A percentile compares a stretch with the other conserved stretches of the same genome.
Conservation (phyloP, 1,284 basidiomycete species). For the Amylostereum chailletii region DNA sequence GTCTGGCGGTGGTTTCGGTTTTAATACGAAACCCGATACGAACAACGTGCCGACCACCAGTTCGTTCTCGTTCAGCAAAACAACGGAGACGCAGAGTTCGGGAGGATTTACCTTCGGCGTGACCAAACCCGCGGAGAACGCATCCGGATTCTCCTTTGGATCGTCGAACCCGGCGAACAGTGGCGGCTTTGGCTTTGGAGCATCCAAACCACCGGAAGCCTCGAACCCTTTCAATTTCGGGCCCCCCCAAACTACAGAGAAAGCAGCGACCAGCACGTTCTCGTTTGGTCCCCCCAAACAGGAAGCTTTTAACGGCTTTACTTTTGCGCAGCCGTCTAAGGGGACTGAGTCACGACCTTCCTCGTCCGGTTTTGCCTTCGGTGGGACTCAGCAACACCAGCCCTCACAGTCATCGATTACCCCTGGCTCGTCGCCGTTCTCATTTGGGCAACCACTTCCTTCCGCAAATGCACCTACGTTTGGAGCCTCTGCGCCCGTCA, state of each 20-base stretch:
- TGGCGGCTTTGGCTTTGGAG: constrained; percentile 25
- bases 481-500: constrained; percentile 41
- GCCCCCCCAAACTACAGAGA: background rate
- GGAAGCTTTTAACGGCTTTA: constrained; percentile 2
- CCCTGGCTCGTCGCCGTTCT: constrained; percentile 30
- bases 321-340: background rate
- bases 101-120: constrained; percentile 10
- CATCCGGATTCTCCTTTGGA: background rate
- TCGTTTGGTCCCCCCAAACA: constrained; percentile 22
- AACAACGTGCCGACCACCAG: background rate
- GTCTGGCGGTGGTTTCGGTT: constrained; percentile 27
- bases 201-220: background rate
- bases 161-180: background rate
- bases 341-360: constrained; percentile 6
- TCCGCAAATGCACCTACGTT: constrained; percentile 33
- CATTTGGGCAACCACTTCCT: constrained; percentile 29
- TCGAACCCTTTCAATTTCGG: background rate
- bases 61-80: too few relatives aligned
- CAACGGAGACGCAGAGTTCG: too few relatives aligned
- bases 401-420: constrained; percentile 25
- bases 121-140: constrained; percentile 12
- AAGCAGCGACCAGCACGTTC: constrained; percentile 20
- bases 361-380: constrained; percentile 23
- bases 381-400: constrained; percentile 16
- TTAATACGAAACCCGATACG: constrained; percentile 12